A percentile compares a stretch with the other conserved stretches of the same genome.
phyloP scores from a whole-genome alignment of 805 yeast species.

The Maudiozyma pseudohumilis region DNA sequence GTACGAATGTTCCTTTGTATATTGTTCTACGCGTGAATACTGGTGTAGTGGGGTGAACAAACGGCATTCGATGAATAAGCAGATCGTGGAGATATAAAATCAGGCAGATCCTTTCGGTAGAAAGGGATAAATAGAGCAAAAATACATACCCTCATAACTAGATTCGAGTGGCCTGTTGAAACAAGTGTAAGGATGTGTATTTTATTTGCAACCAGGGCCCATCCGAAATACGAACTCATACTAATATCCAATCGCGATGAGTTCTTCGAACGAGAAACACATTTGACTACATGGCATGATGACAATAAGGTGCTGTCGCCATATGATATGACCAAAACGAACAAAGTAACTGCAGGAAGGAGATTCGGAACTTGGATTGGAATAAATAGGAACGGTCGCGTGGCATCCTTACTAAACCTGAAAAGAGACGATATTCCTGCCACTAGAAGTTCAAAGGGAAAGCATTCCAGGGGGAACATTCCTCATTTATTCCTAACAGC shows the following conservation, averaged over 20 bases:
- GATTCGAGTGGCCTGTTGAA: background rate
- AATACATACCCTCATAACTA: background rate
- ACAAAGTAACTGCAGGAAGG: conserved; percentile 5
- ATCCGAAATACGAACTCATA: conserved; percentile 67
- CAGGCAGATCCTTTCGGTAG: too few species aligned
- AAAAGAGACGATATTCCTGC: conserved; percentile 31
- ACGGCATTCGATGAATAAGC: too few species aligned
- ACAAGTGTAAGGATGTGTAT: conserved; percentile 73
- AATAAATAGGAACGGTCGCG: conserved; percentile 42
- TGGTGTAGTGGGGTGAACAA: too few species aligned
- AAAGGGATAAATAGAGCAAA: too few species aligned
- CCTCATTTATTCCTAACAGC: conserved; percentile 34
- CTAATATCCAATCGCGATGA: conserved; percentile 84
- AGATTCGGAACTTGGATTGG: conserved; percentile 94
- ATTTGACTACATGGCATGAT: conserved; percentile 37
- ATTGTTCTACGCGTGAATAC: too few species aligned
- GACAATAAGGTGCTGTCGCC: conserved; percentile 46
- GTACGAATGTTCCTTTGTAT: too few species aligned
- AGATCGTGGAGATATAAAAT: too few species aligned
- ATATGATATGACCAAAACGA: conserved; percentile 45
- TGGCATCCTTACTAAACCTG: conserved; percentile 71
- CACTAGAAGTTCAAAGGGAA: conserved; percentile 4
- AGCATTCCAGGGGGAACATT: conserved; percentile 37
- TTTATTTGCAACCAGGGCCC: conserved; percentile 52
- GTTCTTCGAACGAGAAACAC: conserved; percentile 62